Percentiles rank a stretch among this genome's conserved stretches.
These are phyloP conservation scores for Dictyostelium capitatum DNA, from an alignment of 78 protist species.

Conservation along the genomic window DNA sequence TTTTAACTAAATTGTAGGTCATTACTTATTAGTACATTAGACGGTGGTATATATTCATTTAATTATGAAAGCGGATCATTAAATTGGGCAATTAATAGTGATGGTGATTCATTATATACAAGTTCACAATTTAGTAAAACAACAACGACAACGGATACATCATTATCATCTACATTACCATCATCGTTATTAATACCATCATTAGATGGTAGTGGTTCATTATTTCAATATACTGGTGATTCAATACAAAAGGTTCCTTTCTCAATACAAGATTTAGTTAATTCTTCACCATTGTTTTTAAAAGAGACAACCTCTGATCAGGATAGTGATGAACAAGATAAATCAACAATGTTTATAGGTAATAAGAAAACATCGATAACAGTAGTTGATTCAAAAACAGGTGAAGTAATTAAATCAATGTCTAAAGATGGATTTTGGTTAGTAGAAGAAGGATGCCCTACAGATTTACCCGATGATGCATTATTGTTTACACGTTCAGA, in stretches of 20 bases:
- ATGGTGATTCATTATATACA: conserved; percentile 18
- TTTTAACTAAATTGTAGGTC: neutral
- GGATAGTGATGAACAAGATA: neutral
- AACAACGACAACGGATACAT: neutral
- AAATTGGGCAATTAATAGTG: conserved; percentile 34
- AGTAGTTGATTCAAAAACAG: conserved; percentile 27
- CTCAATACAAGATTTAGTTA: conserved; percentile 39
- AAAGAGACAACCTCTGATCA: neutral
- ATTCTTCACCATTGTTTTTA: conserved; percentile 35
- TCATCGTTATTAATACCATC: conserved; percentile 25
- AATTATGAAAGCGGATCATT: conserved; percentile 22
- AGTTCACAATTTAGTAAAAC: conserved; percentile 40
- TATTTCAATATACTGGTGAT: conserved; percentile 17
- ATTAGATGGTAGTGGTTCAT: conserved; percentile 60
- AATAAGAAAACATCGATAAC: conserved; percentile 30
- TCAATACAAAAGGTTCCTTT: conserved; percentile 46
- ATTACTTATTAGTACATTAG: conserved; percentile 46
- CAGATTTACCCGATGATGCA: neutral
- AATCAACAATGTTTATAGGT: conserved; percentile 27
- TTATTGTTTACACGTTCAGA: conserved; percentile 53
- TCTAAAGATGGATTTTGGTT: conserved; percentile 17
- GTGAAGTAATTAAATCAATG: conserved; percentile 33
- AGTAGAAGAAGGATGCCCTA: conserved; percentile 39
- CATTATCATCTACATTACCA: too few species aligned
- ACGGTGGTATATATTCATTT: conserved; percentile 65